These are phyloP conservation scores for Castanea sativa DNA, from an alignment of 306 rosid genomes.

Conservation along the genomic window DNA sequence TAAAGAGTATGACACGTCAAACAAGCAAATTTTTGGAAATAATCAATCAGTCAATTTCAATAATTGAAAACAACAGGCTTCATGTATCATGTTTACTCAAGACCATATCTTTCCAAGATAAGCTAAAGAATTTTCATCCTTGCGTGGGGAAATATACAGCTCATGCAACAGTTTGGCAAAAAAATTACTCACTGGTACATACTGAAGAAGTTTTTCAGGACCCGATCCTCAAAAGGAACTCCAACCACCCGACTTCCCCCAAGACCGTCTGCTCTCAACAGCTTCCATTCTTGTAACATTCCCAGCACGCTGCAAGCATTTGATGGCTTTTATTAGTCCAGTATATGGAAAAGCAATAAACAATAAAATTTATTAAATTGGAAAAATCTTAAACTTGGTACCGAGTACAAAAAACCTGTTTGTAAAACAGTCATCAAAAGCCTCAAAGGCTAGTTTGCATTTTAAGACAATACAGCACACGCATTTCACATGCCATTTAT, in stretches of 20 bases:
- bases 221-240: constrained; percentile 33
- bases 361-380: background rate
- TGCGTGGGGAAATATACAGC: background rate
- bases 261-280: constrained; percentile 23
- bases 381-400: background rate
- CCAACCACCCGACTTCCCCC: constrained; percentile 33
- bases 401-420: background rate
- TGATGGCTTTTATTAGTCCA: constrained; percentile 12
- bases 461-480: too few species aligned
- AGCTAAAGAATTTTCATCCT: background rate
- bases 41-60: background rate
- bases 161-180: background rate
- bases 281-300: constrained; percentile 38
- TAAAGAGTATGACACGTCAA: background rate
- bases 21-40: background rate
- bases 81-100: background rate
- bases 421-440: background rate
- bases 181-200: constrained; percentile 17
- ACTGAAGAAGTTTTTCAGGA: constrained; percentile 14
- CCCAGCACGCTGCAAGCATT: constrained; percentile 41
- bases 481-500: too few species aligned
- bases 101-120: background rate
- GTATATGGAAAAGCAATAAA: background rate
- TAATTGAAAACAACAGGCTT: background rate
- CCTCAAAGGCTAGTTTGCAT: too few species aligned